Percentiles rank a stretch among this genome's conserved stretches.
Conservation (phyloP, 371 early-diverging fungal genomes). For the Mucor mucedo region DNA sequence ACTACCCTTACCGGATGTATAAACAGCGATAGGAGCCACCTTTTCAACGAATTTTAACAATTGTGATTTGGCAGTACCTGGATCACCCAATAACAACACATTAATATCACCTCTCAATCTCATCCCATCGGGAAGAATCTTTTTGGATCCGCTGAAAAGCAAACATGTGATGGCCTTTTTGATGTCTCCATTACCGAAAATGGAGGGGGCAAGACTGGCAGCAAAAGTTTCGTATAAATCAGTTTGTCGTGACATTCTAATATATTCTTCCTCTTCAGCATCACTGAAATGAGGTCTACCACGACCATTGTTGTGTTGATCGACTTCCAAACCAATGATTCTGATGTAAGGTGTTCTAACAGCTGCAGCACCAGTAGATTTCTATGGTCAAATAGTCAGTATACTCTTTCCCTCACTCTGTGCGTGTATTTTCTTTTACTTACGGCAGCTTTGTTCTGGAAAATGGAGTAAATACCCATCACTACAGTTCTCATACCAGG, state of each 20-base stretch:
- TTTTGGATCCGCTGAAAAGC: slow-evolving; percentile 98
- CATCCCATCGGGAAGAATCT: slow-evolving; percentile 96
- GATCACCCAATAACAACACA: slow-evolving; percentile 99
- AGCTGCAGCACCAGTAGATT: slow-evolving; percentile 77
- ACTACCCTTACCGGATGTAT: slow-evolving; percentile 98
- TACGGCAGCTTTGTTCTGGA: slow-evolving; percentile 63
- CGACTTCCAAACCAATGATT: slow-evolving; percentile 89
- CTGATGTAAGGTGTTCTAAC: slow-evolving; percentile 93
- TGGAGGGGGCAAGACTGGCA: slow-evolving; percentile 95
- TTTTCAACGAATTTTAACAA: slow-evolving; percentile 98
- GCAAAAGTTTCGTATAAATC: slow-evolving; percentile 90
- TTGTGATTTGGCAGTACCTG: slow-evolving; percentile 99
- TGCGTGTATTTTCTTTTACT: slow-evolving; percentile 24
- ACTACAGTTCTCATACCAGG: slow-evolving; percentile 96
- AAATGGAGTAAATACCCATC: slow-evolving; percentile 97
- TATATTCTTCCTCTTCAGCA: slow-evolving; percentile 91
- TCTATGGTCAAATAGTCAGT: slow-evolving; percentile 2
- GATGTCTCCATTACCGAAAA: slow-evolving; percentile 96
- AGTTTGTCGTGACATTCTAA: slow-evolving; percentile 85
- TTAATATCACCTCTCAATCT: slow-evolving; percentile 98
- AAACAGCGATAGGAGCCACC: slow-evolving; percentile 97
- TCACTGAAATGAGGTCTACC: slow-evolving; percentile 81
- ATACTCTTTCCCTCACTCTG: not conserved
- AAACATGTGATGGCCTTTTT: slow-evolving; percentile 98
- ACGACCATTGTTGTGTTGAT: slow-evolving; percentile 77